phyloP scores from a whole-genome alignment of 106 monocot genomes.

The Allium cepa region DNA sequence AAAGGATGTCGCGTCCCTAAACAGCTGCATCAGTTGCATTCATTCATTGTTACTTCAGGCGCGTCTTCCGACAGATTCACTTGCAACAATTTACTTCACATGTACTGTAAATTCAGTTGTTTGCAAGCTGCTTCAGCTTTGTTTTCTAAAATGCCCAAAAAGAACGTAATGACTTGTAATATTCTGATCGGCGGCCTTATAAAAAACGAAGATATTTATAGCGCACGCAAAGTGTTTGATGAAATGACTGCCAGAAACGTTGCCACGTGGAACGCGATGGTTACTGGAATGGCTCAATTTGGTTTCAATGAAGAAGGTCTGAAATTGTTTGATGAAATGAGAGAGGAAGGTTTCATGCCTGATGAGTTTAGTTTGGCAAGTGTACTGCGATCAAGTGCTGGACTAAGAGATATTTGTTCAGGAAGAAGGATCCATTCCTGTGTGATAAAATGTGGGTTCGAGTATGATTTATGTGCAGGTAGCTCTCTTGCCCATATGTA shows the following conservation, averaged over 20 bases:
- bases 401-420: constrained; percentile 24
- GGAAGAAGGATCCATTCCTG: constrained; percentile 55
- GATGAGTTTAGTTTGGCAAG: constrained; percentile 71
- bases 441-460: constrained; percentile 31
- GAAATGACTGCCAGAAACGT: constrained; percentile 63
- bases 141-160: constrained; percentile 43
- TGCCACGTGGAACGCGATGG: constrained; percentile 68
- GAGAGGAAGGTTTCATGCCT: constrained; percentile 24
- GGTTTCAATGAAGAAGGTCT: constrained; percentile 45
- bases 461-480: constrained; percentile 46
- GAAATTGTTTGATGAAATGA: constrained; percentile 34
- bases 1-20: constrained; percentile 24
- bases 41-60: constrained; percentile 47
- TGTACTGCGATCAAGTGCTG: constrained; percentile 44
- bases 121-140: constrained; percentile 13
- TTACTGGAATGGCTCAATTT: constrained; percentile 41
- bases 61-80: constrained; percentile 54
- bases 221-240: constrained; percentile 49
- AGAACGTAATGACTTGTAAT: constrained; percentile 68
- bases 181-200: constrained; percentile 49
- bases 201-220: constrained; percentile 25
- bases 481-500: constrained; percentile 82
- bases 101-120: constrained; percentile 40
- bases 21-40: constrained; percentile 30
- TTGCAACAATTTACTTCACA: constrained; percentile 65